Base-by-base conservation (phyloP, 1,139 yeast species). In the Magnusiomyces suaveolens region DNA sequence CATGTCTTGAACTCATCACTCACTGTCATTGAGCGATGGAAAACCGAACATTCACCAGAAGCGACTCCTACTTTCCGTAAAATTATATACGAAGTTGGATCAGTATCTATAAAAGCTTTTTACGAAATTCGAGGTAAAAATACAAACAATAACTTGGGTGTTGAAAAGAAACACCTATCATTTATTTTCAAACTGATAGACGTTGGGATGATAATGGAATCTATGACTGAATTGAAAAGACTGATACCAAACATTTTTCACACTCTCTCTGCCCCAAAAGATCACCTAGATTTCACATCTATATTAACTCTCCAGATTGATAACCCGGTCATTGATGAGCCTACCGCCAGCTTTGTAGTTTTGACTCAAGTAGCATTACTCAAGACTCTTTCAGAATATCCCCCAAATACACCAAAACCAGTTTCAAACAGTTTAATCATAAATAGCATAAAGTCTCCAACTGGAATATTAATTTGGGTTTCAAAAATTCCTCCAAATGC, bases 151-250 rank as follows among this genome's bases (percentile, higher is more conserved):
- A 50, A 46, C 1, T 52, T 52, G 14, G 60, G 57, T 12, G 43
- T 54, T 12, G 64, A 60, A 41, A 62, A 60, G 36, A 48, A 58
- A 39, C 64, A 61, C 29, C 46, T 58, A 25, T 60, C 58, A 41
- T 57, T 60, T 43, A 52, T 58, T 18, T 46, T 62, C 32, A 60
- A 62, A 48, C 50, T 62, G 2, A 29, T 61, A 6, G 64, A 61
- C 25, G 49, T 50, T 12, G 54, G 48, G 14, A 50, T 61, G 60
- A 57, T 61, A 16, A 56, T 56, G 18, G 59, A 58, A 48, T 48
- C 62, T 1, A 38, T 59, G 4, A 21, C n/a, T n/a, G 60, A 60
- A 48, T 46, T 61, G 14, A 48, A 43, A 12, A 26, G 10, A 14
- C 43, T 54, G 12, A 48, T 48, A 3, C 23, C 33, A 23, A 20